Base-by-base conservation (phyloP, 1,284 basidiomycete species). In the Trametes versicolor region DNA sequence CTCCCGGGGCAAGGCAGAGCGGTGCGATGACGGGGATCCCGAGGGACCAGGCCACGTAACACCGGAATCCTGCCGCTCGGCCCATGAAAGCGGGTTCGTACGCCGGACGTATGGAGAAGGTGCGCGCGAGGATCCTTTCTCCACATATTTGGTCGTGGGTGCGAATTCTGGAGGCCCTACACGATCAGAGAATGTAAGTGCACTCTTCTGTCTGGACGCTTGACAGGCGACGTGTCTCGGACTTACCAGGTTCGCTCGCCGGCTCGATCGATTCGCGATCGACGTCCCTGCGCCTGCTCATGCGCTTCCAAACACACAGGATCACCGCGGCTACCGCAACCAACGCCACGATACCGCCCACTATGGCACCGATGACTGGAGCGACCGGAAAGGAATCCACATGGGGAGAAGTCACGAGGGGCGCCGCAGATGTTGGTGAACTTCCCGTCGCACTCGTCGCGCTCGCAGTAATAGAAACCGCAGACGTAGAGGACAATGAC, bases 251-350 rank as follows among this genome's bases (percentile, higher is more conserved):
- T 19, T 32, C 39, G 17, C 15, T 43, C 17, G 54, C 54, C 12
- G 54, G 43, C 29, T 56, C 54, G 29, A 56, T 56, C 6, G 54
- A 56, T 13, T 47, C 54, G 54, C 54, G 54, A 15, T 56, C 54
- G 27, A 19, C 41, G 2, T 32, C 41, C 15, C 19, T 56, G 5
- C 27, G 41, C 29, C 19, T 25, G 10, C 6, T 23, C 29, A 19
- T n/a, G 12, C 41, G 19, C 29, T 10, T 43, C 37, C 39, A 45
- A 19, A 19, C 5, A 12, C 54, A 55, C 25, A 27, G 41, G 15
- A n/a, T 43, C 41, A 15, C 27, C 10, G 23, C 19, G 4, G 12
- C 21, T 5, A 47, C 9, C 41, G 21, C 41, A 13, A 21, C 19
- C 25, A 56, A 21, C 19, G 47, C n/a, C 15, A 21, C 27, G 29